A percentile compares a stretch with the other conserved stretches of the same genome.
phyloP scores from a whole-genome alignment of 768 basidiomycete genomes.

The Suillus hirtellus region DNA sequence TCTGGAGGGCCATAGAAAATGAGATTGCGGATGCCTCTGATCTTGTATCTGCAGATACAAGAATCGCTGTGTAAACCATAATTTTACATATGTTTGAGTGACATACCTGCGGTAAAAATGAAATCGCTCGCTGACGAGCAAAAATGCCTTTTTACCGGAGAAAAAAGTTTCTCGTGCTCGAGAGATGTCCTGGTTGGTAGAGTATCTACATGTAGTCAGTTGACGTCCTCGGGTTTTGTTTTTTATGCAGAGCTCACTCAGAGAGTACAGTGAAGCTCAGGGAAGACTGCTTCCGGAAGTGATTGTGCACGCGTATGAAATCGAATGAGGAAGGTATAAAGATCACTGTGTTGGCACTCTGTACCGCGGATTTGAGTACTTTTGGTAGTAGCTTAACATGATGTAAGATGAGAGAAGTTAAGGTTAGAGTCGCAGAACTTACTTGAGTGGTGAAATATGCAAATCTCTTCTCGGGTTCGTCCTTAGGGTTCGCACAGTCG shows the following conservation, averaged over 20 bases:
- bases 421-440: constrained; percentile 13
- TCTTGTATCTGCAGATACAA: constrained; percentile 67
- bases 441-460: constrained; percentile 86
- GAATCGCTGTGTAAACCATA: neutral
- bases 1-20: constrained; percentile 93
- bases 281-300: constrained; percentile 72
- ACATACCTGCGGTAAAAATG: constrained; percentile 89
- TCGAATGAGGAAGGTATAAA: constrained; percentile 96
- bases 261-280: constrained; percentile 83
- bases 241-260: constrained; percentile 55
- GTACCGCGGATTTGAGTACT: constrained; percentile 89
- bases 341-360: constrained; percentile 83
- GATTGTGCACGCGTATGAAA: constrained; percentile 87
- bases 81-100: neutral
- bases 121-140: constrained; percentile 95
- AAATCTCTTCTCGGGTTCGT: constrained; percentile 87
- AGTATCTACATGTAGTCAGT: constrained; percentile 58
- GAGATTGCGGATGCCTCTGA: constrained; percentile 89
- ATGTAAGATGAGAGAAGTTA: neutral
- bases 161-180: constrained; percentile 94
- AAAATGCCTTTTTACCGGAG: constrained; percentile 78
- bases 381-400: constrained; percentile 69
- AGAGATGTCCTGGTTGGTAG: constrained; percentile 90
- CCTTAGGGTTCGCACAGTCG: constrained; percentile 66
- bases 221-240: neutral